phyloP scores from a whole-genome alignment of 2,329 filamentous ascomycete genomes.

The Akanthomyces dipterigenus region DNA sequence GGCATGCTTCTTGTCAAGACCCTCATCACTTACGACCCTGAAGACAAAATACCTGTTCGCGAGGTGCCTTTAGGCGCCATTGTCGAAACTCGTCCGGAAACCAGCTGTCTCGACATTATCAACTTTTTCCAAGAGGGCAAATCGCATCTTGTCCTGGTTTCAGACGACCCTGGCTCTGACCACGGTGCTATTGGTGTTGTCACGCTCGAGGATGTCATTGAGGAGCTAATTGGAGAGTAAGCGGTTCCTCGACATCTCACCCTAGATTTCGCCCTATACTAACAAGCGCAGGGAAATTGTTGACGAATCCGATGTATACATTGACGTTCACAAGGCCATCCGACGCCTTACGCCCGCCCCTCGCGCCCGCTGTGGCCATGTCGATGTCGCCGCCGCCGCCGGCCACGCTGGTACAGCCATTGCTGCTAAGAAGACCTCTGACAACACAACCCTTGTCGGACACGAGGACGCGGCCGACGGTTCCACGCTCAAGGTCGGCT shows the following conservation, averaged over 20 bases:
- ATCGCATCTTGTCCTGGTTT: conserved; percentile 96
- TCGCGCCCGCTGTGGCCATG: conserved; percentile 53
- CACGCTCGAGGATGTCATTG: conserved; percentile 95
- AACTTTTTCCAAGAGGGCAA: conserved; percentile 99
- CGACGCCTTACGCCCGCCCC: conserved; percentile 81
- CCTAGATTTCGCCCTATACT: not conserved
- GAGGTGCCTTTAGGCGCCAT: conserved; percentile 92
- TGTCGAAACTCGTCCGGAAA: conserved; percentile 89
- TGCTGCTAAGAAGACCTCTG: conserved; percentile 25
- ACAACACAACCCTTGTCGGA: conserved; percentile 26
- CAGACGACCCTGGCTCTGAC: conserved; percentile 81
- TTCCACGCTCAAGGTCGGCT: conserved; percentile 24
- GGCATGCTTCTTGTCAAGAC: conserved; percentile 99
- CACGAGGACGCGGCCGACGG: conserved; percentile 37
- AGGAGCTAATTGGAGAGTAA: conserved; percentile 95
- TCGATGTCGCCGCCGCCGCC: conserved; percentile 25
- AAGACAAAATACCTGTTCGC: conserved; percentile 77
- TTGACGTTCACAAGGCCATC: conserved; percentile 97
- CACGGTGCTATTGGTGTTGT: conserved; percentile 88
- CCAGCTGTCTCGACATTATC: conserved; percentile 95
- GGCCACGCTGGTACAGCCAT: conserved; percentile 23
- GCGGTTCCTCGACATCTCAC: conserved; percentile 29
- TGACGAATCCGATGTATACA: conserved; percentile 96
- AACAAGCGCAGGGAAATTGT: conserved; percentile 75
- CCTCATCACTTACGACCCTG: conserved; percentile 95